phyloP scores from a whole-genome alignment of 202 grass and related monocot species.

The Dendrocalamus latiflorus region DNA sequence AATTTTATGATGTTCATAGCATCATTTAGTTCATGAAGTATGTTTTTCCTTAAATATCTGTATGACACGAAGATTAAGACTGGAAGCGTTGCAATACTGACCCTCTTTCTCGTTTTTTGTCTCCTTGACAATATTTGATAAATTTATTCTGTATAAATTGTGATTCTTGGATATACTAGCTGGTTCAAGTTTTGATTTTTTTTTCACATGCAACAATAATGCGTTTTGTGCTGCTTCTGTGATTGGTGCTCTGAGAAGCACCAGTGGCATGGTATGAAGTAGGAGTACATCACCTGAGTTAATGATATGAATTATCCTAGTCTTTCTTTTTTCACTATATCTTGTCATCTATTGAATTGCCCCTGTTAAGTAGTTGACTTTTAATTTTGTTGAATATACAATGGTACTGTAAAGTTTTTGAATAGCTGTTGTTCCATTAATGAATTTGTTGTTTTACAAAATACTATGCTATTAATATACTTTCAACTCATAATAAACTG shows the following conservation, averaged over 20 bases:
- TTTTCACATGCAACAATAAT: not conserved
- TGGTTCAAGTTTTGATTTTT: not conserved
- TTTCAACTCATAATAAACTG: no score
- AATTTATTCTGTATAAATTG: not conserved
- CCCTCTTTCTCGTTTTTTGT: no score
- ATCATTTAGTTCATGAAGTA: not conserved
- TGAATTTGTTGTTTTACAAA: not conserved
- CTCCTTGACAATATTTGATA: no score
- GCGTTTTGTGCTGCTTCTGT: not conserved
- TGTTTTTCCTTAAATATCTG: no score
- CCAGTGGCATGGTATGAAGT: not conserved
- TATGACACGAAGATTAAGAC: not conserved
- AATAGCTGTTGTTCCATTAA: not conserved
- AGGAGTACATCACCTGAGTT: not conserved
- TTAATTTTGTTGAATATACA: not conserved
- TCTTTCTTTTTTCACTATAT: not conserved
- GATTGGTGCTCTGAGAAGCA: no score
- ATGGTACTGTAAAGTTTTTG: not conserved
- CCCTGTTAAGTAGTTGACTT: not conserved
- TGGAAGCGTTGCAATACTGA: not conserved
- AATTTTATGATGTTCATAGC: not conserved
- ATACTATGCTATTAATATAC: not conserved
- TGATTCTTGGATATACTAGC: not conserved
- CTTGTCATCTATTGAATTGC: not conserved
- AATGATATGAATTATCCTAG: not conserved